Evolutionary conservation across 1,284 basidiomycete species (phyloP), one percentile per base, ranked within the genome.

Genomic region (Ustilago bromivora): DNA sequence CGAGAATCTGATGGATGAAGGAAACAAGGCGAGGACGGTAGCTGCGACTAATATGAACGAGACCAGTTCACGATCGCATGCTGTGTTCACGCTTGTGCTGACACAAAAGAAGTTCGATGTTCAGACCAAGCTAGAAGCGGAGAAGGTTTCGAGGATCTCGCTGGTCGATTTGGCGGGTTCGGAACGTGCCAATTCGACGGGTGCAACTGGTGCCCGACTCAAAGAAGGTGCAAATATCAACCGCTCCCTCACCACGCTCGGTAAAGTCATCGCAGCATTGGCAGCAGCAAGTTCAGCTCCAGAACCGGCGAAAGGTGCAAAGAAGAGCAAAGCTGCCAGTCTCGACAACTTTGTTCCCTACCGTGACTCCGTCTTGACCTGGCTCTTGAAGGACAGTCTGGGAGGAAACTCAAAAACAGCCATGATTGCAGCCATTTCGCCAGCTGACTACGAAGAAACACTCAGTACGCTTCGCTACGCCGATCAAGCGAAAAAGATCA

Each of bases 1-100:
- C 91, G 97, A 98, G 92, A 94, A 92, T 9, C 91, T 99, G 84
- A 98, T 98, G 96, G 96, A 99, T 88, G 96, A 99, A 87, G 96
- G 96, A 51, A 99, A 98, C 88, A 98, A 99, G 88, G 88, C 82
- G n/a, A 69, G 82, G n/a, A 84, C 82, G 11, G 82, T 84, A 9
- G 82, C 82, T 38, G 80, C 82, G 2, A 84, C 82, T 19, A 82
- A 83, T 58, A 84, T 84, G 82, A 84, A 84, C 72, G 82, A 82
- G 66, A 84, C 82, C 13, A 78, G 73, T 40, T 83, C 82, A 12
- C 76, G 82, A 15, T 84, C 82, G 9, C 82, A 84, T 32, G 82
- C 82, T 51, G 82, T 84, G 62, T 80, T 84, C 58, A 84, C 82
- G 3, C 71, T 84, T 15, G 69, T 84, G 12, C 52, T 84, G 32